These are phyloP conservation scores for Hyphopichia burtonii DNA, from an alignment of 1,139 yeast genomes.

Conservation along the genomic window DNA sequence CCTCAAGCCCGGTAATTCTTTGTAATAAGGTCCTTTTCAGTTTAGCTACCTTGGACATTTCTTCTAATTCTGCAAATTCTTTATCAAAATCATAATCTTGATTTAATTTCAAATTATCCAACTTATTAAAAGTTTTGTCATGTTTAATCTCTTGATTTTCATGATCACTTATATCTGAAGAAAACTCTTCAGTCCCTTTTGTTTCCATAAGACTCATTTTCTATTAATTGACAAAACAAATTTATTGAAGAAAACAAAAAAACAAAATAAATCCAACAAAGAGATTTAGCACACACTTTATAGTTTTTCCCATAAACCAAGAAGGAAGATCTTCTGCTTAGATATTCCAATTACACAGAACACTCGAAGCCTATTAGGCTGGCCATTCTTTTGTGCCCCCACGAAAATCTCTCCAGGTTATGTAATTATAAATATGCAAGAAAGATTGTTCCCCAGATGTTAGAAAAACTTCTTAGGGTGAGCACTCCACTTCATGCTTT, in stretches of 20 bases:
- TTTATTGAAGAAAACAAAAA: background rate
- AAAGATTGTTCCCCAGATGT: no score
- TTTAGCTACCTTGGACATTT: constrained; percentile 16
- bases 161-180: constrained; percentile 9
- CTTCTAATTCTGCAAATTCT: constrained; percentile 25
- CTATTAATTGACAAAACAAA: background rate
- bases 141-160: constrained; percentile 1
- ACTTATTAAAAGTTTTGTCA: constrained; percentile 6
- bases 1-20: constrained; percentile 21
- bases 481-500: no score
- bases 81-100: constrained; percentile 22
- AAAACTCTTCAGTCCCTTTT: constrained; percentile 7
- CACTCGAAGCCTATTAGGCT: no score
- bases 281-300: no score
- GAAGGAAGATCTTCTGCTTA: no score
- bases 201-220: constrained; percentile 10
- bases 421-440: no score
- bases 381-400: no score
- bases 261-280: background rate
- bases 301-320: no score
- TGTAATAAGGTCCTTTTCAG: constrained; percentile 19
- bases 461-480: no score
- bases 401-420: no score
- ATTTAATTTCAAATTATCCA: constrained; percentile 11
- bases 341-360: no score